Base-by-base conservation (phyloP, 805 yeast species). In the Yarrowia sp. region DNA sequence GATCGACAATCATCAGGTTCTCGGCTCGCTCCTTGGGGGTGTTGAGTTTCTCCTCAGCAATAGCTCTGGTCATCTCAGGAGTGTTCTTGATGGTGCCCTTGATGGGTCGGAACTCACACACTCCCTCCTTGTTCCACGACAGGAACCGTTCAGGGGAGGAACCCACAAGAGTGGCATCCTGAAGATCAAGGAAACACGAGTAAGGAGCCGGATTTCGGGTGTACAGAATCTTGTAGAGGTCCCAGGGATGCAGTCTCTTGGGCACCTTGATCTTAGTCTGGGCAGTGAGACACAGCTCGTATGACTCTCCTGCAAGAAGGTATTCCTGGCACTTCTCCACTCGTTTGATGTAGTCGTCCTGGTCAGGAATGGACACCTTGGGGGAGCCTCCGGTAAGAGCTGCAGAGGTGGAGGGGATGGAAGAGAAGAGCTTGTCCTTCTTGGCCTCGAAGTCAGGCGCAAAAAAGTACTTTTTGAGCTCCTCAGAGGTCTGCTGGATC, bases 1-100 rank as follows among this genome's bases (percentile, higher is more conserved):
- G 79, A 77, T 95, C 99, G 8, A 95, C 96, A 79, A 95, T 95
- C 99, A 95, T 95, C 69, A 95, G 80, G 72, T 95, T 95, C 76
- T 95, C 99, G 0, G 97, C 99, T 75, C 89, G 85, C 77, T 95
- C 99, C 77, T 95, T 95, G 3, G 96, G 95, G 1, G 96, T 88
- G 66, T 88, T 85, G 56, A 94, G 79, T 22, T 92, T 84, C 46
- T 78, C 76, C 3, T 86, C 81, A 0, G 97, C 98, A 42, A 79
- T 79, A 42, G 82, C 88, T 10, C 81, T 73, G 8, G 85, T 82
- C 80, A 89, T 82, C 0, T 79, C 84, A 0, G 82, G 79, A 0
- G 85, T 79, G 73, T 91, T 92, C 72, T 83, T 86, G 1, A 95
- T 97, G 0, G 99, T 95, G 5, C 99, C 99, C 77, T 95, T 95